These are phyloP conservation scores for Forsythia suspensa DNA, from an alignment of 257 asterid species.

Conservation along the genomic window DNA sequence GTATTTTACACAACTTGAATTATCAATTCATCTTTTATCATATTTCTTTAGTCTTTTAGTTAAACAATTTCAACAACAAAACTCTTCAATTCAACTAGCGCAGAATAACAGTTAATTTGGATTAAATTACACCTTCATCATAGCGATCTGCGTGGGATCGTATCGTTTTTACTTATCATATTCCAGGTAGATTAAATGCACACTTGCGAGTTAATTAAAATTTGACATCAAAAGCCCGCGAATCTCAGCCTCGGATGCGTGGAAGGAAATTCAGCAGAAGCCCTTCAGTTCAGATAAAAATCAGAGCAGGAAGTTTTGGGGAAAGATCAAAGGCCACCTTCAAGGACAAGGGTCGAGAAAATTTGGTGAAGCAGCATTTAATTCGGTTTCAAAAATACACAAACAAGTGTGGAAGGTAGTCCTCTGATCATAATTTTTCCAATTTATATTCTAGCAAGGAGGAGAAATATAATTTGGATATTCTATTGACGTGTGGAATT, in stretches of 20 bases:
- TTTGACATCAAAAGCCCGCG: no score
- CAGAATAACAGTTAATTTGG: no score
- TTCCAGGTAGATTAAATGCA: no score
- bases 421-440: not conserved
- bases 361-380: conserved; percentile 22
- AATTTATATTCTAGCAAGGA: not conserved
- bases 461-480: not conserved
- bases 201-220: no score
- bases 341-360: conserved; percentile 39
- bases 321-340: not conserved
- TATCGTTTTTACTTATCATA: no score
- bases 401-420: conserved; percentile 55
- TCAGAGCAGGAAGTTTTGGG: not conserved
- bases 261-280: conserved; percentile 24
- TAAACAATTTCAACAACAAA: no score
- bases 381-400: conserved; percentile 33
- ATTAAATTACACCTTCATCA: no score
- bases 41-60: no score
- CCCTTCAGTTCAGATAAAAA: not conserved
- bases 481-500: not conserved
- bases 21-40: no score
- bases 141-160: no score
- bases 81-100: no score
- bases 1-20: no score
- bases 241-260: conserved; percentile 45